Percentiles rank a stretch among this genome's conserved stretches.
Conservation (phyloP, 2,329 filamentous ascomycete species). For the Sporothrix mexicana region DNA sequence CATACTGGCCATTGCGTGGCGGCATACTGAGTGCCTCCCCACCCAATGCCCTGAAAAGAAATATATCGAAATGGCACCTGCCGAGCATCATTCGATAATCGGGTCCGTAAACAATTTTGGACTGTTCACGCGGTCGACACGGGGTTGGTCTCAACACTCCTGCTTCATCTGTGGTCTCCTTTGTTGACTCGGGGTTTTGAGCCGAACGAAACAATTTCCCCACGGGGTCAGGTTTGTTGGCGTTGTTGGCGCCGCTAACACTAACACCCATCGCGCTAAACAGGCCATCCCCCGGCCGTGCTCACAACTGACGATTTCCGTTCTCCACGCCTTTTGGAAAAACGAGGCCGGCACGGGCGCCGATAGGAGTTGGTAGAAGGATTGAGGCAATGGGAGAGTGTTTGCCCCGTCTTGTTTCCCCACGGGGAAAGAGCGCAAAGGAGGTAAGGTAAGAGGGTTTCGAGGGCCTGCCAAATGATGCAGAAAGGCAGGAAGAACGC, state of each 20-base stretch:
- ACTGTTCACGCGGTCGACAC: neutral
- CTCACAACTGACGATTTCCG: neutral
- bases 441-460: too few relatives aligned
- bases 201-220: constrained; percentile 13
- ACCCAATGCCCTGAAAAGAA: too few relatives aligned
- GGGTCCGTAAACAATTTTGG: neutral
- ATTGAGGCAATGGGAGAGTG: neutral
- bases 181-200: neutral
- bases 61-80: neutral
- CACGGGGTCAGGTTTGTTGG: constrained; percentile 5
- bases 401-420: constrained; percentile 10
- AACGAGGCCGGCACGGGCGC: constrained; percentile 3
- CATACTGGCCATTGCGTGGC: too few relatives aligned
- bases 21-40: too few relatives aligned
- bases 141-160: neutral
- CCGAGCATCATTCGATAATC: neutral
- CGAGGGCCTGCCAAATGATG: too few relatives aligned
- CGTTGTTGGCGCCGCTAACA: too few relatives aligned
- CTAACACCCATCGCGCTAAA: neutral
- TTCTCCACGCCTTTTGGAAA: neutral
- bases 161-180: neutral
- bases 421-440: neutral
- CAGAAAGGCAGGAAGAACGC: neutral
- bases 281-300: neutral
- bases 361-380: neutral